Percentiles rank a stretch among this genome's conserved stretches.
These are phyloP conservation scores for Clarireedia homoeocarpa DNA, from an alignment of 2,329 filamentous ascomycete genomes.

Conservation along the genomic window DNA sequence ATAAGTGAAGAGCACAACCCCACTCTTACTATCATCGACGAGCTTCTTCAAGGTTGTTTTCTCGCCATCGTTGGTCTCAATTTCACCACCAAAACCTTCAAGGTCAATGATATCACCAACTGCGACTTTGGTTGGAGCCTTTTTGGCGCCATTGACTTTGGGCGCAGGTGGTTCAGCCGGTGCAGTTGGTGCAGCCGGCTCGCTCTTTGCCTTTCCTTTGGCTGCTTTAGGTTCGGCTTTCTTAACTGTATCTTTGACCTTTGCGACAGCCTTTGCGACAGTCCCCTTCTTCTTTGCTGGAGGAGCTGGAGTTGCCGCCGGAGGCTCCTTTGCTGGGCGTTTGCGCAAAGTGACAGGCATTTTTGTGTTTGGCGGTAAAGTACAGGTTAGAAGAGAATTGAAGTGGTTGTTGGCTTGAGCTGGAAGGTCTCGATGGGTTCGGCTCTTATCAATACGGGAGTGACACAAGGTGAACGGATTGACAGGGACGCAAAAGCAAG, in stretches of 20 bases:
- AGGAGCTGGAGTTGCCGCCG: constrained; percentile 38
- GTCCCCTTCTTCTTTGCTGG: constrained; percentile 40
- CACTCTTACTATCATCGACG: constrained; percentile 72
- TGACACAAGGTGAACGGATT: too few relatives aligned
- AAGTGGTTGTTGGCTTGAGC: constrained; percentile 11
- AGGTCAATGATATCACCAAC: constrained; percentile 50
- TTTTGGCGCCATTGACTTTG: constrained; percentile 27
- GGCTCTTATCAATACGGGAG: too few relatives aligned
- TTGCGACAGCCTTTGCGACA: constrained; percentile 33
- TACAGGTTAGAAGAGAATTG: constrained; percentile 6
- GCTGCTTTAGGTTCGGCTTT: background rate
- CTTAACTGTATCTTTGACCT: constrained; percentile 28
- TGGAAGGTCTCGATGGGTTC: background rate
- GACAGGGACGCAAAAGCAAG: too few relatives aligned
- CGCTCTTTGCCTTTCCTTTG: background rate
- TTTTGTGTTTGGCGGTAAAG: constrained; percentile 8
- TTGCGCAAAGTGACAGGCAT: constrained; percentile 55
- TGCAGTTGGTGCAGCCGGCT: constrained; percentile 24
- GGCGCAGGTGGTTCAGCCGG: constrained; percentile 19
- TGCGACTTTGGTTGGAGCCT: constrained; percentile 30
- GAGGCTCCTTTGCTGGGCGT: constrained; percentile 46
- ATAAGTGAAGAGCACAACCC: constrained; percentile 91
- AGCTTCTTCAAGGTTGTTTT: constrained; percentile 75
- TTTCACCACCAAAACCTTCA: constrained; percentile 57
- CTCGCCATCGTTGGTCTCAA: constrained; percentile 78